phyloP scores from a whole-genome alignment of 257 asterid species.

The Plantago ovata region DNA sequence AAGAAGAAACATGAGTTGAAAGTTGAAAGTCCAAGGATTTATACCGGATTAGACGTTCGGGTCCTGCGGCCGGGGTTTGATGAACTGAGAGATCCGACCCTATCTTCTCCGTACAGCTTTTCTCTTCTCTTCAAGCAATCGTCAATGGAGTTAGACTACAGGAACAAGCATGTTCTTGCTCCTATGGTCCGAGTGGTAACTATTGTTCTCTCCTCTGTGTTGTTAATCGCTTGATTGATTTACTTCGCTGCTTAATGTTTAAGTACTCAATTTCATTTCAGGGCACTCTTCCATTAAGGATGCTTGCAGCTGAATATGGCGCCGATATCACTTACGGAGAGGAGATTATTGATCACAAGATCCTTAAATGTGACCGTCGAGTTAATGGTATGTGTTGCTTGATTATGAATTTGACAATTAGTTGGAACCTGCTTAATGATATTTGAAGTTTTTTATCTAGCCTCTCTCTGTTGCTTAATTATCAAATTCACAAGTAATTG shows the following conservation, averaged over 20 bases:
- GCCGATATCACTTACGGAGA: conserved; percentile 87
- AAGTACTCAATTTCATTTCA: conserved; percentile 20
- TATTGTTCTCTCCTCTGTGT: background rate
- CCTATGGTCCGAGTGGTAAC: conserved; percentile 97
- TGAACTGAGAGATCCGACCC: too few species aligned
- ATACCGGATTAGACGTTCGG: too few species aligned
- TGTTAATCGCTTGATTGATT: background rate
- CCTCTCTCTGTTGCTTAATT: too few species aligned
- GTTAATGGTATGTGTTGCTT: conserved; percentile 45
- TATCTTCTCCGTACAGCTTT: too few species aligned
- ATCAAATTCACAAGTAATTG: too few species aligned
- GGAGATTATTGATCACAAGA: conserved; percentile 91
- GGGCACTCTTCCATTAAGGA: conserved; percentile 88
- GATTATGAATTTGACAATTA: background rate
- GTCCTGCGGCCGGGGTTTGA: too few species aligned
- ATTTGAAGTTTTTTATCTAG: too few species aligned
- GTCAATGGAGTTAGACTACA: conserved; percentile 53
- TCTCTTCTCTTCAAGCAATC: too few species aligned
- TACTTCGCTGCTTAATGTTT: conserved; percentile 12
- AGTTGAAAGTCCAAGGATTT: too few species aligned
- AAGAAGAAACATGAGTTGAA: too few species aligned
- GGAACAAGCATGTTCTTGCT: conserved; percentile 80
- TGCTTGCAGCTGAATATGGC: conserved; percentile 86
- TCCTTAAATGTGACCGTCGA: conserved; percentile 80
- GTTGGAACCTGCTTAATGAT: background rate